A percentile compares a stretch with the other conserved stretches of the same genome.
phyloP scores from a whole-genome alignment of 2,329 filamentous ascomycete species.

The Colletotrichum siamense region DNA sequence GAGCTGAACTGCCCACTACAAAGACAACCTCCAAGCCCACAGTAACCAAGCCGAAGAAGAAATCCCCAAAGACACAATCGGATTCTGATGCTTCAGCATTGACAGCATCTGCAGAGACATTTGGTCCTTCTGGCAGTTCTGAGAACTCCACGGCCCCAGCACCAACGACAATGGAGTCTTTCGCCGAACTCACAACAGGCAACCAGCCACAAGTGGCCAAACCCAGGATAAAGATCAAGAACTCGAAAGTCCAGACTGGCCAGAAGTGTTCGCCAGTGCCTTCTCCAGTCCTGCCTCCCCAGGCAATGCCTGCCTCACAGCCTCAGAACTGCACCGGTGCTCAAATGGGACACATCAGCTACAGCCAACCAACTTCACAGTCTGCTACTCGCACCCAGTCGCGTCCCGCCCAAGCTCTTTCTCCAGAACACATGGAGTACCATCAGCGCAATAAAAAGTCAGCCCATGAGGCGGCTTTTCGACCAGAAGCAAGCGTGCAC shows the following conservation, averaged over 20 bases:
- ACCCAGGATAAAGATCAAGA: background rate
- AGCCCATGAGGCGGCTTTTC: background rate
- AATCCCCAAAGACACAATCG: background rate
- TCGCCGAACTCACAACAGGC: background rate
- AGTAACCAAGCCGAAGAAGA: background rate
- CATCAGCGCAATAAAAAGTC: background rate
- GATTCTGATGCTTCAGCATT: background rate
- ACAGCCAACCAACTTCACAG: background rate
- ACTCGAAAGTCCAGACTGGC: background rate
- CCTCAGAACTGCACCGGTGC: background rate
- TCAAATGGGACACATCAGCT: background rate
- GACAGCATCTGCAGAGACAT: background rate
- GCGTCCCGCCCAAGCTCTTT: background rate
- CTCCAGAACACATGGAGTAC: background rate
- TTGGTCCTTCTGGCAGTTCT: background rate
- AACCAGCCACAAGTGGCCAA: background rate
- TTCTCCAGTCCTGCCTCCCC: background rate
- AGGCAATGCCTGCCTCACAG: background rate
- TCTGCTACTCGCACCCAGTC: background rate
- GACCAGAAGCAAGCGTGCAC: background rate
- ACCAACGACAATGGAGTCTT: background rate
- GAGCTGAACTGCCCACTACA: background rate
- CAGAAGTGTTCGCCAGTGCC: background rate
- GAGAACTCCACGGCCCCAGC: background rate
- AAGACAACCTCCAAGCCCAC: background rate